Percentiles rank a stretch among this genome's conserved stretches.
phyloP scores from a whole-genome alignment of 192 early-diverging fungal genomes.

The Jimgerdemannia flammicorona region DNA sequence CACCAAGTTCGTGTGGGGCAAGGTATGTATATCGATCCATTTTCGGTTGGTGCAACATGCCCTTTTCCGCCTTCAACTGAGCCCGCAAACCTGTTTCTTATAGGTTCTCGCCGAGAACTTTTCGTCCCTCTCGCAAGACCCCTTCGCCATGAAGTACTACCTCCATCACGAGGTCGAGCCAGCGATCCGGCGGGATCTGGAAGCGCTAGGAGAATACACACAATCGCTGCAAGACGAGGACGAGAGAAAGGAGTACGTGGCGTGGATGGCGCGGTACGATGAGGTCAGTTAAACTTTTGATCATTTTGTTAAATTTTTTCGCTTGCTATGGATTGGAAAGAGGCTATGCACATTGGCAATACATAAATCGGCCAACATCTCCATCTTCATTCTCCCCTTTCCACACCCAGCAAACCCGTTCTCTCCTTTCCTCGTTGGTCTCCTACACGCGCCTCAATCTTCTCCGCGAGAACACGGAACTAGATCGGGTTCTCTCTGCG shows the following conservation, averaged over 20 bases:
- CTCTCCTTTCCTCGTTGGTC: too few relatives aligned
- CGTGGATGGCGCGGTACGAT: conserved; percentile 43
- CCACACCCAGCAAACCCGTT: too few relatives aligned
- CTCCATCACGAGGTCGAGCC: conserved; percentile 52
- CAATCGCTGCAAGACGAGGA: conserved; percentile 4
- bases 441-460: conserved; percentile 45
- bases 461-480: conserved; percentile 48
- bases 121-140: conserved; percentile 49
- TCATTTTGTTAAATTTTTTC: too few relatives aligned
- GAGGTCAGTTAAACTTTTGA: conserved; percentile 7
- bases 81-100: not conserved
- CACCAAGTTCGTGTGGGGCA: not conserved
- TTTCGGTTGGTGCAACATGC: not conserved
- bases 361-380: too few relatives aligned
- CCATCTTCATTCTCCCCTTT: too few relatives aligned
- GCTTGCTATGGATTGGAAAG: too few relatives aligned
- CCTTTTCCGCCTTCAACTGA: not conserved
- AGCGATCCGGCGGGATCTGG: conserved; percentile 47
- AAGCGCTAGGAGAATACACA: conserved; percentile 28
- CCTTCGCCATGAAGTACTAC: conserved; percentile 62
- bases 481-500: conserved; percentile 42
- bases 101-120: conserved; percentile 42
- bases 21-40: not conserved
- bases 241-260: conserved; percentile 25
- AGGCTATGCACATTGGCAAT: too few relatives aligned